Conservation (phyloP, 2,329 filamentous ascomycete genomes). For the Tolypocladium ophioglossoides region DNA sequence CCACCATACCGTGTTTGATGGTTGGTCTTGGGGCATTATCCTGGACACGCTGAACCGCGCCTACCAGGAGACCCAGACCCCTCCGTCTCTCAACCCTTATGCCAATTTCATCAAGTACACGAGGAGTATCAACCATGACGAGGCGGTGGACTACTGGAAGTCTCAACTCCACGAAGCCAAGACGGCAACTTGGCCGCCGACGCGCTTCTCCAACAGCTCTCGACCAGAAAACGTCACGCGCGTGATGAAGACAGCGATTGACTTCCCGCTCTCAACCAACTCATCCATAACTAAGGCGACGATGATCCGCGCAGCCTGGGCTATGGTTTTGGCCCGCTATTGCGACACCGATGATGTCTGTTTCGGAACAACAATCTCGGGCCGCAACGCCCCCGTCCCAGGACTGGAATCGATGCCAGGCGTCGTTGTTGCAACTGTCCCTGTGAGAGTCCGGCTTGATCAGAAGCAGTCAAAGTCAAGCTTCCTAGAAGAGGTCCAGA, state of each 20-base stretch:
- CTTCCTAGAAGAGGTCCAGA: neutral
- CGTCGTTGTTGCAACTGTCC: neutral
- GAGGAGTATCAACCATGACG: neutral
- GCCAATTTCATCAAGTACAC: neutral
- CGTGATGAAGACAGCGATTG: neutral
- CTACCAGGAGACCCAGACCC: neutral
- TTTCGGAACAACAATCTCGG: neutral
- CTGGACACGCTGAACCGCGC: neutral
- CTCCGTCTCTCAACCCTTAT: neutral
- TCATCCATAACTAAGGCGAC: neutral
- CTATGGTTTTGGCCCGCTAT: too few species aligned
- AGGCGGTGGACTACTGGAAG: neutral
- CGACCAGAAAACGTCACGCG: neutral
- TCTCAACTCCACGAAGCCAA: neutral
- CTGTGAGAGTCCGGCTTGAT: neutral
- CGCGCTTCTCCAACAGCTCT: neutral
- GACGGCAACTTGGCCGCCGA: neutral
- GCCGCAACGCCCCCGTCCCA: neutral
- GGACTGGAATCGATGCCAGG: neutral
- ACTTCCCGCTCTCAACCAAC: neutral
- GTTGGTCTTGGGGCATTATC: conserved; percentile 6
- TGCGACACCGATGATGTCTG: neutral
- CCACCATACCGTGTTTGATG: conserved; percentile 17
- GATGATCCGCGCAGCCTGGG: too few species aligned
- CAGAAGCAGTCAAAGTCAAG: neutral